Evolutionary conservation across 495 filamentous ascomycete genomes (phyloP).

Genomic region (Trichoderma virens): DNA sequence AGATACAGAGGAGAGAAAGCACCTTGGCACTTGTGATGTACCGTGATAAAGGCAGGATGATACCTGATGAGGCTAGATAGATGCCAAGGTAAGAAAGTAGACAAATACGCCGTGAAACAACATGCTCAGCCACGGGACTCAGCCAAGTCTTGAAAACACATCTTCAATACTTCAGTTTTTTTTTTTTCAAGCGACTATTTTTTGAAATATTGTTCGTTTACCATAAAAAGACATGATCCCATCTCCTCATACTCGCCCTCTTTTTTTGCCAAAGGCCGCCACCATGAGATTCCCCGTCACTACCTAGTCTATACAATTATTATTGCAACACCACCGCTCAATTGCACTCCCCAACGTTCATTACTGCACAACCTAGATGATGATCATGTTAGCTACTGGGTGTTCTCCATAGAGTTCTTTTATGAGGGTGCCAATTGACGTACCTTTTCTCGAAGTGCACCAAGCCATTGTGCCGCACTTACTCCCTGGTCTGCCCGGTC

Average conservation of each 20-base stretch:
- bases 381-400: background rate
- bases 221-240: background rate
- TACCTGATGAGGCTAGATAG: background rate
- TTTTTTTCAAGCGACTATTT: background rate
- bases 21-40: background rate
- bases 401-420: background rate
- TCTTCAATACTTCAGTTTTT: background rate
- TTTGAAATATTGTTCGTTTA: background rate
- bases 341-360: background rate
- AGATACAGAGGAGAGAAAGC: too few relatives aligned
- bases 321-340: background rate
- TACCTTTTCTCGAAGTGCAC: conserved; percentile 90
- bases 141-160: background rate
- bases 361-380: conserved; percentile 6
- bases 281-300: background rate
- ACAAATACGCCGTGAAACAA: too few relatives aligned
- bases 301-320: conserved; percentile 19
- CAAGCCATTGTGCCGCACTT: conserved; percentile 90
- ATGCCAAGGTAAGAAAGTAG: too few relatives aligned
- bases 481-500: conserved; percentile 90
- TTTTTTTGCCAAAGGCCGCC: background rate
- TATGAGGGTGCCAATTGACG: conserved; percentile 29
- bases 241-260: background rate
- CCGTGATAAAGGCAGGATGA: background rate
- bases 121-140: too few relatives aligned